Evolutionary conservation across 1,139 yeast genomes (phyloP).

Genomic region (Chernovozyma sophiae-reginae): DNA sequence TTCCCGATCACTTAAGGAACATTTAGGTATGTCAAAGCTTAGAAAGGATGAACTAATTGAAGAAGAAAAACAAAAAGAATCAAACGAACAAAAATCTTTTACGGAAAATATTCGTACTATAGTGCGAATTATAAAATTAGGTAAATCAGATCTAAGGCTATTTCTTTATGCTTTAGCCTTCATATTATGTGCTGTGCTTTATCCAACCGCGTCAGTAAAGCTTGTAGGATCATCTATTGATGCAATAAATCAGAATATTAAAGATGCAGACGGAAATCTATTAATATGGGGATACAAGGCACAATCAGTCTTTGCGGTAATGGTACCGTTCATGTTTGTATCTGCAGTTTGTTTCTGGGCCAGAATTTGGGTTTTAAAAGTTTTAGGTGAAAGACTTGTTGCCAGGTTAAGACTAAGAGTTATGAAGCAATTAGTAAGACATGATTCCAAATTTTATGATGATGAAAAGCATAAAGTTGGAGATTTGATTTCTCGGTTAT

Average conservation of each 20-base stretch:
- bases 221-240: slow-evolving; percentile 47
- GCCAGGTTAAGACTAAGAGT: slow-evolving; percentile 47
- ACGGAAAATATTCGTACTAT: slow-evolving; percentile 35
- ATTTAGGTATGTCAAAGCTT: slow-evolving; percentile 25
- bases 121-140: slow-evolving; percentile 33
- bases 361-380: slow-evolving; percentile 44
- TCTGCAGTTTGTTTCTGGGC: slow-evolving; percentile 50
- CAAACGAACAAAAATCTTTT: slow-evolving; percentile 25
- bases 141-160: slow-evolving; percentile 37
- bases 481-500: slow-evolving; percentile 49
- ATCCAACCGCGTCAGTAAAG: slow-evolving; percentile 44
- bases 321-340: slow-evolving; percentile 45
- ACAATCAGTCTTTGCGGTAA: slow-evolving; percentile 36
- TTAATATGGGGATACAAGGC: slow-evolving; percentile 46
- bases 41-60: slow-evolving; percentile 26
- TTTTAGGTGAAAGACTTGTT: slow-evolving; percentile 40
- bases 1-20: slow-evolving; percentile 21
- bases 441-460: slow-evolving; percentile 50
- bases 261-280: slow-evolving; percentile 38
- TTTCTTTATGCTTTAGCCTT: slow-evolving; percentile 40
- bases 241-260: slow-evolving; percentile 34
- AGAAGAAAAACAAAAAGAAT: slow-evolving; percentile 31
- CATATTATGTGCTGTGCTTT: slow-evolving; percentile 43
- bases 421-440: slow-evolving; percentile 48
- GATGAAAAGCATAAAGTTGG: slow-evolving; percentile 52